Evolutionary conservation across 1,284 basidiomycete species (phyloP), one percentile per base, ranked within the genome.

Genomic region (Pholiota adiposa): DNA sequence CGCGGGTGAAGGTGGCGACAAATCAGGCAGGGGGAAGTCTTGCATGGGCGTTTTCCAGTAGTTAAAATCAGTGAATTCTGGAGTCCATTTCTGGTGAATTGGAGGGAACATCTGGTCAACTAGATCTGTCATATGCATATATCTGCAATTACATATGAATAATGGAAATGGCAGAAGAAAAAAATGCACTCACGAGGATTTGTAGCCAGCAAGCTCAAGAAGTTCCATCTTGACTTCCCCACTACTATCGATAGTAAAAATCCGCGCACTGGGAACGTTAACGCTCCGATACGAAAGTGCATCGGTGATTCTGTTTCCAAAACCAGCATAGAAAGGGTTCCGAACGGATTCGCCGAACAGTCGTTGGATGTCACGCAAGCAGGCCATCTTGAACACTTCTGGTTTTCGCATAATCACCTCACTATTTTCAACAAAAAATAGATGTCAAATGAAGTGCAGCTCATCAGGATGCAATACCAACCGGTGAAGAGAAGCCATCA

Each of bases 341-440:
- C 85, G 82, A 6, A 83, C 76, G 31, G 83, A 81, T 23, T 86
- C 83, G 7, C 93, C 93, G 71, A 98, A 99, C 7, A 99, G 76
- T 27, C 96, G 84, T 67, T 96, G 94, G 59, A 99, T 98, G 75
- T 99, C 97, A 38, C 96, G 84, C 64, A 99, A 77, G 76, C 96
- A 98, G 2, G 97, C 97, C 97, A 99, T 99, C 81, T 99, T 99
- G 85, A 99, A 99, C 29, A 99, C 87, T 73, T 99, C 97, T 0
- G 97, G 97, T 77, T 99, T 98, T 38, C 96, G 89, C 89, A 97
- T 92, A 69, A 98, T 96, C n/a, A 98, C 96, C 76, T 98, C 96
- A 3, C 94, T 95, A 65, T 25, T 19, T 4, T n/a, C n/a, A 52
- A 51, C 31, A 60, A 14, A 33, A n/a, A 40, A 18, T 14, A 7